phyloP scores from a whole-genome alignment of 1,284 basidiomycete genomes.

The Sporisorium exsertum region DNA sequence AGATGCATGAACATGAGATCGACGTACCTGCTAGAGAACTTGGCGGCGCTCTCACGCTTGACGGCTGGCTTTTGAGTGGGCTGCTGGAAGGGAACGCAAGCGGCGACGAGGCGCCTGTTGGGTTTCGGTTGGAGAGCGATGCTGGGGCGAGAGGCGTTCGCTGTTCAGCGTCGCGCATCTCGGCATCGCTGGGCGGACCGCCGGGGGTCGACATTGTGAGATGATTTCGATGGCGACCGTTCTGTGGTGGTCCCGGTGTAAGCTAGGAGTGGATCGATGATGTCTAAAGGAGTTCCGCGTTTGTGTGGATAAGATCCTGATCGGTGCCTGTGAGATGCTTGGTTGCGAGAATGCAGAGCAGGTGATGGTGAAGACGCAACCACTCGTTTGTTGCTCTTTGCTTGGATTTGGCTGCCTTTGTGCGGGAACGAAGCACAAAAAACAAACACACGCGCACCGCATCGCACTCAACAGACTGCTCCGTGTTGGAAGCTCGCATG shows the following conservation, averaged over 20 bases:
- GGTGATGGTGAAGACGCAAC: not conserved
- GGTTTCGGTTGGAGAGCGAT: conserved; percentile 32
- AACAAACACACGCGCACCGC: not conserved
- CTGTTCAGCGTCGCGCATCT: conserved; percentile 50
- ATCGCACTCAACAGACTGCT: too few relatives aligned
- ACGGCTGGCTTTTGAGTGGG: conserved; percentile 54
- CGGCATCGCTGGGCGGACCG: conserved; percentile 41
- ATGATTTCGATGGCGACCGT: not conserved
- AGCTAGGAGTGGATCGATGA: not conserved
- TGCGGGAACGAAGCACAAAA: not conserved
- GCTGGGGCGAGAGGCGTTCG: conserved; percentile 49
- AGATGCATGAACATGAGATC: not conserved
- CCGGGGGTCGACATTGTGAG: conserved; percentile 49
- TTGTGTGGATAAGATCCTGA: not conserved
- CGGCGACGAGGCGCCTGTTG: conserved; percentile 51
- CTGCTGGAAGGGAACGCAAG: conserved; percentile 64
- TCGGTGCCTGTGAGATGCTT: not conserved
- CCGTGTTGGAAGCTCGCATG: not conserved
- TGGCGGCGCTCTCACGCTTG: conserved; percentile 24
- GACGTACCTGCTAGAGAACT: conserved; percentile 48
- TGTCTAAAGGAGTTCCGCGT: too few relatives aligned
- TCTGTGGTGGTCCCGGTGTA: not conserved
- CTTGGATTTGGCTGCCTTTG: not conserved
- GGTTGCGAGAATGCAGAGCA: too few relatives aligned
- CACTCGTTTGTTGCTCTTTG: too few relatives aligned